Evolutionary conservation across 805 yeast genomes (phyloP), one percentile per base, ranked within the genome.

Genomic region (fission yeast (Schizosaccharomyces pombe)): DNA sequence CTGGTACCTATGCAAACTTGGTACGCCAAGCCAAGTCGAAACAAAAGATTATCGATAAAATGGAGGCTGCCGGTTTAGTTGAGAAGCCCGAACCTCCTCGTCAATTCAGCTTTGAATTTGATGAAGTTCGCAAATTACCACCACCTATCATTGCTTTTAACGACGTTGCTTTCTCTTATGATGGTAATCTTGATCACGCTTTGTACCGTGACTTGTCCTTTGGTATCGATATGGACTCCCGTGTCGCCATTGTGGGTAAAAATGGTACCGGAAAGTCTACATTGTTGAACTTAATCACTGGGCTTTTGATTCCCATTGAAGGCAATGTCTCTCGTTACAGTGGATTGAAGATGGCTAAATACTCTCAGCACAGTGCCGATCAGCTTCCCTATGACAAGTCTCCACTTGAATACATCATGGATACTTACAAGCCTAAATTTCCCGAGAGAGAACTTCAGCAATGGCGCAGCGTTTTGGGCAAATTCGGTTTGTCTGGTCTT

Each of bases 231-330:
- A 91, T 91, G 97, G 98, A 91, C 72, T 87, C 96, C 43, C 82
- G 98, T 74, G 80, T 89, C 65, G 97, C 98, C 47, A 75, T 89
- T 53, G 97, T 89, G 58, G 98, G 98, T 47, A 97, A 97, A 66
- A 89, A 89, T 69, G 98, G 98, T 84, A 89, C 89, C 62, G 98
- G 98, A 73, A 89, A 89, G 71, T 87, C 96, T 54, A 89, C 98
- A 19, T 72, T 89, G 66, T 79, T 91, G 68, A 91, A 91, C 70
- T 75, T 91, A 65, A 89, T 91, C 94, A 93, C 95, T 62, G 98
- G 98, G 70, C 80, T 78, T 62, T 75, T 89, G 65, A 77, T 74
- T 61, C 85, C 96, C 55, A 95, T 89, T 70, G 71, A 76, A 60
- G 98, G 98, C 65, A 81, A 96, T 73, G 94, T 91, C 58, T 85